These are phyloP conservation scores for Barnettozyma populi DNA, from an alignment of 805 yeast species.

Conservation along the genomic window DNA sequence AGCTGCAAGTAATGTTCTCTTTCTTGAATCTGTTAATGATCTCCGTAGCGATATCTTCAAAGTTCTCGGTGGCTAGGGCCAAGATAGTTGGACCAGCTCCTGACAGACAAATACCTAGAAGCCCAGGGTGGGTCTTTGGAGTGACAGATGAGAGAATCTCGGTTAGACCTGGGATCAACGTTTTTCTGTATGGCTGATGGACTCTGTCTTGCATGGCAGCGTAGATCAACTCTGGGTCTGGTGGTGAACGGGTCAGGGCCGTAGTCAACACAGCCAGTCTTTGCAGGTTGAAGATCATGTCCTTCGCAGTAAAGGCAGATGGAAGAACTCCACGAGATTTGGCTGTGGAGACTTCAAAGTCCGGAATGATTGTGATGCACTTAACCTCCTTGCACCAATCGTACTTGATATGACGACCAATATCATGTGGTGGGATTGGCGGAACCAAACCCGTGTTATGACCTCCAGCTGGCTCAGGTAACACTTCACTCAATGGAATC, in stretches of 20 bases:
- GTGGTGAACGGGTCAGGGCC: conserved; percentile 81
- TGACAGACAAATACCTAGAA: conserved; percentile 88
- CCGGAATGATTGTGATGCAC: conserved; percentile 89
- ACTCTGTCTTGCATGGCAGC: conserved; percentile 95
- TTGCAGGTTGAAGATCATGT: conserved; percentile 88
- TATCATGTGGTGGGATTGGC: conserved; percentile 75
- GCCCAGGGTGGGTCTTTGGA: conserved; percentile 76
- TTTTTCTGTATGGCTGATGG: conserved; percentile 95
- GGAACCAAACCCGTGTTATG: conserved; percentile 64
- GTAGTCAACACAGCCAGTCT: conserved; percentile 89
- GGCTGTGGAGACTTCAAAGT: conserved; percentile 92
- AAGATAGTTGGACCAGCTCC: conserved; percentile 98
- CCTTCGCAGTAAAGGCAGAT: conserved; percentile 65
- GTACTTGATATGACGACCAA: conserved; percentile 87
- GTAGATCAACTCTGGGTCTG: conserved; percentile 76
- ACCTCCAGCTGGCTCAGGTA: conserved; percentile 74
- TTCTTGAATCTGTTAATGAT: conserved; percentile 65
- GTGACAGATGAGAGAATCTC: conserved; percentile 76
- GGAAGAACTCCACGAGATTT: conserved; percentile 89
- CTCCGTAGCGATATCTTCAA: conserved; percentile 72
- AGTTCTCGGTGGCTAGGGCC: conserved; percentile 87
- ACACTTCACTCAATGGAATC: conserved; percentile 78
- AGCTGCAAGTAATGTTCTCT: conserved; percentile 64
- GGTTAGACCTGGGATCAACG: conserved; percentile 84
- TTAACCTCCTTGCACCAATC: conserved; percentile 76